Evolutionary conservation across 805 yeast species (phyloP).

Genomic region (Candida takata): DNA sequence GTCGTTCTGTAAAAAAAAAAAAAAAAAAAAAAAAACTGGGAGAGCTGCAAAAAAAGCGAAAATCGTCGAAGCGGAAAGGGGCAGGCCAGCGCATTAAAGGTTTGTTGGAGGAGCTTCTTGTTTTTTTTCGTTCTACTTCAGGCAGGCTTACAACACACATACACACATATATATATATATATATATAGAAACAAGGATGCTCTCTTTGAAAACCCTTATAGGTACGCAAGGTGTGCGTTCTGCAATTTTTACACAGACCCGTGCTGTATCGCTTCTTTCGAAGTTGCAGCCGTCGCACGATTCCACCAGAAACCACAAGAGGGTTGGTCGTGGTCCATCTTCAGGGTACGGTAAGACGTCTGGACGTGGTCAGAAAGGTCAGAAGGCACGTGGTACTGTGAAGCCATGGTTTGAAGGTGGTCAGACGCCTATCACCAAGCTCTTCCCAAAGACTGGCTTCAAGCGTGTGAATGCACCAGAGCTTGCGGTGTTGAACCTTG

Average conservation of each 20-base stretch:
- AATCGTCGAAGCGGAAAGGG: too few species aligned
- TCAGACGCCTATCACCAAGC: constrained; percentile 84
- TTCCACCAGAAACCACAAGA: constrained; percentile 52
- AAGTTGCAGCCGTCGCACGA: constrained; percentile 52
- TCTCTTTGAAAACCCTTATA: neutral
- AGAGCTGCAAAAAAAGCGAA: too few species aligned
- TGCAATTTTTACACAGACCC: constrained; percentile 15
- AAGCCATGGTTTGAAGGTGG: constrained; percentile 98
- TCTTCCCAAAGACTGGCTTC: constrained; percentile 84
- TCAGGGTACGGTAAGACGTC: constrained; percentile 91
- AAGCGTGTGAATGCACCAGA: constrained; percentile 52
- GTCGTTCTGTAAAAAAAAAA: too few species aligned
- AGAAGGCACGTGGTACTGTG: constrained; percentile 87
- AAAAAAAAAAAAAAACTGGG: too few species aligned
- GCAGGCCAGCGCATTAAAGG: too few species aligned
- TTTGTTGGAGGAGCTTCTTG: too few species aligned
- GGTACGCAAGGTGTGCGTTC: neutral
- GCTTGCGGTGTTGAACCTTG: constrained; percentile 49
- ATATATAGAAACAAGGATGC: too few species aligned
- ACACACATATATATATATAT: too few species aligned
- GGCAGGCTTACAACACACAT: too few species aligned
- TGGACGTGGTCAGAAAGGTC: constrained; percentile 98
- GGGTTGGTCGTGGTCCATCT: constrained; percentile 96
- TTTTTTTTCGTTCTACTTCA: too few species aligned
- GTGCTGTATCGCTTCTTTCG: constrained; percentile 44